These are phyloP conservation scores for Aspergillus eucalypticola DNA, from an alignment of 2,329 filamentous ascomycete species.

Conservation along the genomic window DNA sequence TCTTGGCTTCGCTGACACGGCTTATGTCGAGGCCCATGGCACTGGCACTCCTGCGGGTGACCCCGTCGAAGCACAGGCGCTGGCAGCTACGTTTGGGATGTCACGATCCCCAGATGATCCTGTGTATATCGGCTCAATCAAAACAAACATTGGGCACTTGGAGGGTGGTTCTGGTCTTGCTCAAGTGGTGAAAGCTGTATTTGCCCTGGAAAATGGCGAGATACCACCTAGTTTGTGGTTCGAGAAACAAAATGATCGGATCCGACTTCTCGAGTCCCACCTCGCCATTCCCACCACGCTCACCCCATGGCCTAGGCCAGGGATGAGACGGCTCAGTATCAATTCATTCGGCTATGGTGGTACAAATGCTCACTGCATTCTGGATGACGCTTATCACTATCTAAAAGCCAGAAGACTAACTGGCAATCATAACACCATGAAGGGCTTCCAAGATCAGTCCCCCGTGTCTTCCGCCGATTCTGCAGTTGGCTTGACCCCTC, in stretches of 20 bases:
- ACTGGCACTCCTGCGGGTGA: conserved; percentile 39
- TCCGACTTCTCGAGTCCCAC: conserved; percentile 4
- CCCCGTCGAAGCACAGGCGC: conserved; percentile 19
- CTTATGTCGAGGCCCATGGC: conserved; percentile 44
- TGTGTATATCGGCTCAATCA: conserved; percentile 9
- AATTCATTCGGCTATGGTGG: conserved; percentile 16
- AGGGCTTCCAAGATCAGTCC: neutral
- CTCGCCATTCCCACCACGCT: conserved; percentile 6
- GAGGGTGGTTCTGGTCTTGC: conserved; percentile 42
- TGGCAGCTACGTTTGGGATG: conserved; percentile 15
- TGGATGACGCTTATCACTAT: conserved; percentile 4
- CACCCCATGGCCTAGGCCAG: neutral
- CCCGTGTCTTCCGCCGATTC: neutral
- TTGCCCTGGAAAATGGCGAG: conserved; percentile 47
- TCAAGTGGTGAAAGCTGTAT: conserved; percentile 43
- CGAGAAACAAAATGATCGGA: conserved; percentile 21
- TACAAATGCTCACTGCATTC: conserved; percentile 13
- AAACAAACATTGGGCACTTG: conserved; percentile 23
- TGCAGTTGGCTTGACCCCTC: neutral
- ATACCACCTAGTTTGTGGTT: conserved; percentile 42
- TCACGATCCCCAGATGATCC: conserved; percentile 2
- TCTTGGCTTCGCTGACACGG: conserved; percentile 21
- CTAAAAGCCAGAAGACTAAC: neutral
- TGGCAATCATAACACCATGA: neutral
- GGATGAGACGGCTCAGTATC: neutral